Conservation (phyloP, 306 rosid species). For the Echinosophora koreensis region DNA sequence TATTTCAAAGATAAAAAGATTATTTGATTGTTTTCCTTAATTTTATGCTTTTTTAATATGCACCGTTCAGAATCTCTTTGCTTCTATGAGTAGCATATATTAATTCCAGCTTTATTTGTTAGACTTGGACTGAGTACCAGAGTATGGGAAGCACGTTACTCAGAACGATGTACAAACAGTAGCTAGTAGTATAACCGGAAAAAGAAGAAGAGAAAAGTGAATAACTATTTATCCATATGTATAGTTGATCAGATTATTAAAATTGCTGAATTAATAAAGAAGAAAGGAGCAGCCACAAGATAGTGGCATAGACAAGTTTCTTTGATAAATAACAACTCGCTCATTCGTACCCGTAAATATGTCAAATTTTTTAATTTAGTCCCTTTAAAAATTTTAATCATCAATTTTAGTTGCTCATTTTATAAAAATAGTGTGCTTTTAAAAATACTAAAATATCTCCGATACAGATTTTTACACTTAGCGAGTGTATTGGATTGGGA, state of each 20-base stretch:
- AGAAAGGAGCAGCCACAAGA: neutral
- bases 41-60: constrained; percentile 6
- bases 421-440: no score
- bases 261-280: neutral
- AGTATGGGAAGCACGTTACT: neutral
- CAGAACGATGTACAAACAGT: neutral
- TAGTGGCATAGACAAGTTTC: neutral
- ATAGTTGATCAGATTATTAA: neutral
- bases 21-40: constrained; percentile 25
- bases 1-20: constrained; percentile 27
- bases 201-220: no score
- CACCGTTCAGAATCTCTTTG: neutral
- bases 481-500: no score
- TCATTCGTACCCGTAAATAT: no score
- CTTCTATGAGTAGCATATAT: neutral
- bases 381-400: no score
- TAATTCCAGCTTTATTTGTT: neutral
- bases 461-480: no score
- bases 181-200: neutral
- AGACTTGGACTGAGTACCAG: neutral
- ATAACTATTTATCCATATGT: neutral
- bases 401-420: no score
- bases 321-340: no score
- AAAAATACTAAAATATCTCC: no score
- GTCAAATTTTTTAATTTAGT: no score